phyloP scores from a whole-genome alignment of 345 rosid genomes.

The Euphorbia lathyris region DNA sequence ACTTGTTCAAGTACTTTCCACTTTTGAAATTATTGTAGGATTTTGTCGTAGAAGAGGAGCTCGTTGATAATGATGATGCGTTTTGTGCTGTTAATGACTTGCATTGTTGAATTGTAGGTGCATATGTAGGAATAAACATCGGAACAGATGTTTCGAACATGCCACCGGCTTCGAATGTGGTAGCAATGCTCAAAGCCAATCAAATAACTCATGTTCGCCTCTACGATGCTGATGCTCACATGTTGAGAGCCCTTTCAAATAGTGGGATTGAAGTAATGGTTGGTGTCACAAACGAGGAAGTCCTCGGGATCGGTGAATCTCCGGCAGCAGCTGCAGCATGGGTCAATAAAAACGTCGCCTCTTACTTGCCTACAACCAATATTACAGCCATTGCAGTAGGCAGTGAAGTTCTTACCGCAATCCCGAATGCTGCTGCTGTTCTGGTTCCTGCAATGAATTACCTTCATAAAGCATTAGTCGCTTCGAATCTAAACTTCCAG shows the following conservation, averaged over 20 bases:
- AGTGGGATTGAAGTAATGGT: constrained; percentile 76
- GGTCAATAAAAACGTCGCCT: constrained; percentile 75
- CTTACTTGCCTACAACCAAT: constrained; percentile 83
- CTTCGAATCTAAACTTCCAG: constrained; percentile 68
- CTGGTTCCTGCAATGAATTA: constrained; percentile 75
- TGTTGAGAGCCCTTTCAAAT: constrained; percentile 84
- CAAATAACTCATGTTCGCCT: constrained; percentile 85
- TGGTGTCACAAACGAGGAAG: constrained; percentile 76
- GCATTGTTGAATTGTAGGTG: constrained; percentile 44
- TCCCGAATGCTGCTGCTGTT: constrained; percentile 71
- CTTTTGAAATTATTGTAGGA: neutral
- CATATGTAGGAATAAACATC: constrained; percentile 77
- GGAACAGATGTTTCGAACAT: constrained; percentile 74
- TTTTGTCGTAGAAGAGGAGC: neutral
- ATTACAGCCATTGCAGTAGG: constrained; percentile 95
- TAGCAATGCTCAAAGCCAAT: constrained; percentile 48
- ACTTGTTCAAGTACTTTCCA: neutral
- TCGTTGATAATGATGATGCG: neutral
- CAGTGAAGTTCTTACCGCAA: constrained; percentile 75
- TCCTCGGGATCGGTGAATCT: constrained; percentile 72
- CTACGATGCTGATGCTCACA: constrained; percentile 75
- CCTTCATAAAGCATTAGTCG: constrained; percentile 87
- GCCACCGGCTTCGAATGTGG: constrained; percentile 72
- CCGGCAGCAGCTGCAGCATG: constrained; percentile 82
- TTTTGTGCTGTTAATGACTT: constrained; percentile 10